Conservation (phyloP, 129 eudicot species). For the Artemisia argyi region DNA sequence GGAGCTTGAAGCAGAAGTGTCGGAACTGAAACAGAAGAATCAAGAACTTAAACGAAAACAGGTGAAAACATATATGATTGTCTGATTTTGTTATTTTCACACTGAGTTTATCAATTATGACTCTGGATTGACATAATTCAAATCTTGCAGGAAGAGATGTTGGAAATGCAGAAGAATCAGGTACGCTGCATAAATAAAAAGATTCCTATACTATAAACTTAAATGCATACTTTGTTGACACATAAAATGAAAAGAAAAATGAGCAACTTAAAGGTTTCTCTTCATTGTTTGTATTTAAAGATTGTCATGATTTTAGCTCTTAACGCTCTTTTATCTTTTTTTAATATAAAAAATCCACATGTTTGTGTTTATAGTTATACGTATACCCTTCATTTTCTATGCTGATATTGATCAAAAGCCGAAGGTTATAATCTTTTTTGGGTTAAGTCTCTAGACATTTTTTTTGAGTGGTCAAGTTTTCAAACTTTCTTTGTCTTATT, state of each 20-base stretch:
- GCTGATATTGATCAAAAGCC: background rate
- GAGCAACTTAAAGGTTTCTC: background rate
- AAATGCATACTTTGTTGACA: background rate
- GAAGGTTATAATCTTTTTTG: background rate
- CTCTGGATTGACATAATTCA: slow-evolving; percentile 3
- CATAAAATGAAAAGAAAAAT: too few relatives aligned
- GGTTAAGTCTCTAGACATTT: background rate
- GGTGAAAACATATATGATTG: slow-evolving; percentile 35
- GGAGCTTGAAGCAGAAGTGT: slow-evolving; percentile 93
- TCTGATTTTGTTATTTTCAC: background rate
- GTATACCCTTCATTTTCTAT: background rate
- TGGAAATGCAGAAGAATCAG: slow-evolving; percentile 92
- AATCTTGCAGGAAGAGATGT: slow-evolving; percentile 56
- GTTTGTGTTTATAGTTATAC: too few relatives aligned
- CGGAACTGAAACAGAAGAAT: slow-evolving; percentile 81
- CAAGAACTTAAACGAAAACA: slow-evolving; percentile 66
- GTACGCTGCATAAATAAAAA: slow-evolving; percentile 28
- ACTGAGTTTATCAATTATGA: background rate
- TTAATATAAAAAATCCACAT: too few relatives aligned
- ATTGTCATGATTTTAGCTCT: background rate
- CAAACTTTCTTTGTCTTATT: background rate
- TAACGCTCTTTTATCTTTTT: background rate
- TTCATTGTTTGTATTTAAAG: background rate
- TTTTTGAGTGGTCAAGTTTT: background rate
- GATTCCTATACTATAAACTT: background rate